Percentiles rank a stretch among this genome's conserved stretches.
Evolutionary conservation across 495 filamentous ascomycete species (phyloP).

Genomic region (Lasiosphaeria miniovina): DNA sequence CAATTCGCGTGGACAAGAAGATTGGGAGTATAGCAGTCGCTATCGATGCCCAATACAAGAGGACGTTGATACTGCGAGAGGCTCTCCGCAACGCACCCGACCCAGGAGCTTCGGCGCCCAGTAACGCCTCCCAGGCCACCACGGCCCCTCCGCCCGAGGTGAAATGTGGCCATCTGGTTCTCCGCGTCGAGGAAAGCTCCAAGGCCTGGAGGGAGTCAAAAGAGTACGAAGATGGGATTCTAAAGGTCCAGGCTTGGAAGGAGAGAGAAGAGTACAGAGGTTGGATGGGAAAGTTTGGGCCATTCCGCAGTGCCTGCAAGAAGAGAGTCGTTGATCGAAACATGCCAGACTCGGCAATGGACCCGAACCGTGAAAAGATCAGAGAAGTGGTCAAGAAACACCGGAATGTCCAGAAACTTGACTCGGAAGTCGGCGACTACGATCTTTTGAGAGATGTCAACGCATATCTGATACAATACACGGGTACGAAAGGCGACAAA

Average conservation of each 20-base stretch:
- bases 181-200: conserved; percentile 7
- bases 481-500: not conserved
- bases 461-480: conserved; percentile 24
- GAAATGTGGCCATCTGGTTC: not conserved
- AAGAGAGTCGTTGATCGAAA: no score
- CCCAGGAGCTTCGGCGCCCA: conserved; percentile 5
- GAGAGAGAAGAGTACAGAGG: not conserved
- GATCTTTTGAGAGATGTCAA: conserved; percentile 19
- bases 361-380: not conserved
- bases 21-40: conserved; percentile 18
- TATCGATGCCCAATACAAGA: conserved; percentile 17
- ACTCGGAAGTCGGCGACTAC: not conserved
- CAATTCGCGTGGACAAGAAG: conserved; percentile 15
- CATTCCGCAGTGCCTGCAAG: not conserved
- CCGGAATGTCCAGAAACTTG: not conserved
- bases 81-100: conserved; percentile 13
- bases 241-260: not conserved
- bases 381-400: not conserved
- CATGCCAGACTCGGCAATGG: no score
- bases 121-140: not conserved
- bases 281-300: not conserved
- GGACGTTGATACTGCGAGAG: conserved; percentile 21
- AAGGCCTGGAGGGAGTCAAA: not conserved
- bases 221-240: not conserved
- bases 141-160: not conserved